Conservation (phyloP, 108 stramenopile genomes). For the Fragilariopsis cylindrus region DNA sequence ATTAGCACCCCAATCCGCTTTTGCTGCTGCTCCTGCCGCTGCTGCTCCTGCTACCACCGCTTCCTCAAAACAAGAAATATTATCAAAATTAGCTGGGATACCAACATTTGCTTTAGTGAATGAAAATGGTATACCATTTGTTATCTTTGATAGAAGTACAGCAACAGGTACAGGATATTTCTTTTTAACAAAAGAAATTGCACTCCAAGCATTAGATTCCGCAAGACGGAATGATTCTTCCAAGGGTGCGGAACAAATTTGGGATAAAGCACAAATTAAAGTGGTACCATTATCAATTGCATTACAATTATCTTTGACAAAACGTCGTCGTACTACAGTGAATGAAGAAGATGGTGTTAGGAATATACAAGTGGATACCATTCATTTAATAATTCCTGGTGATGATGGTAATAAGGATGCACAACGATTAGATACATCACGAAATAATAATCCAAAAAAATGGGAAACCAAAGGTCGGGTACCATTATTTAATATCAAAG, state of each 20-base stretch:
- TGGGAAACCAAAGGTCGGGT: conserved; percentile 34
- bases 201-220: conserved; percentile 24
- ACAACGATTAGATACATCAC: conserved; percentile 13
- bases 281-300: conserved; percentile 33
- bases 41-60: background rate
- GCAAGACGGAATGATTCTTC: conserved; percentile 24
- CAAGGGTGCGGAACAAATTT: conserved; percentile 18
- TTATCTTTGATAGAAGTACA: conserved; percentile 26
- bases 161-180: conserved; percentile 34
- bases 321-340: conserved; percentile 23
- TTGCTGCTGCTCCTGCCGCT: background rate
- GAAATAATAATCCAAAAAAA: conserved; percentile 15
- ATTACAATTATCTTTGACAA: conserved; percentile 26
- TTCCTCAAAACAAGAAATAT: conserved; percentile 13
- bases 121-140: conserved; percentile 28
- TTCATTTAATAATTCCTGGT: conserved; percentile 26
- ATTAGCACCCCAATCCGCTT: background rate
- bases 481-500: conserved; percentile 28
- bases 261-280: conserved; percentile 26
- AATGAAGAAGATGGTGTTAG: conserved; percentile 23
- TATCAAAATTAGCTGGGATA: conserved; percentile 15
- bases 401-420: conserved; percentile 29
- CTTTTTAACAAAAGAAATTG: conserved; percentile 25
- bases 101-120: conserved; percentile 31
- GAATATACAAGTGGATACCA: conserved; percentile 20